Percentiles rank a stretch among this genome's conserved stretches.
Conservation (phyloP, 768 basidiomycete species). For the Cantharellus anzutake region DNA sequence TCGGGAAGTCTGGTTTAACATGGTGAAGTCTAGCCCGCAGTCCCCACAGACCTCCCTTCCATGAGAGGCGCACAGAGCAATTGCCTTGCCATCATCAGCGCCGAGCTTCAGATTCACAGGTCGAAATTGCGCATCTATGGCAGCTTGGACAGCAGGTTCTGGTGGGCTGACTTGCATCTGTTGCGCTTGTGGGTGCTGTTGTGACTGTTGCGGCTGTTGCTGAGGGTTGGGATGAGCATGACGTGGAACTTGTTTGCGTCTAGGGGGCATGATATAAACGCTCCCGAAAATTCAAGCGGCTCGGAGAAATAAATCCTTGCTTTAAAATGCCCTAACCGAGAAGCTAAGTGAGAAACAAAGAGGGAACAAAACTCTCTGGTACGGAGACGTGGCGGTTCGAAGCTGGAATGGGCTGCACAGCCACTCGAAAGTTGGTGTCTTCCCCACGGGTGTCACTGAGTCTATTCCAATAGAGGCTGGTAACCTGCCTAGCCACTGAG, state of each 20-base stretch:
- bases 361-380: too few relatives aligned
- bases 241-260: conserved; percentile 2
- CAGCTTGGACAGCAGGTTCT: conserved; percentile 54
- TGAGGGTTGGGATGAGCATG: conserved; percentile 25
- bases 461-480: too few relatives aligned
- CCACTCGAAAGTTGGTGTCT: too few relatives aligned
- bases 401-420: too few relatives aligned
- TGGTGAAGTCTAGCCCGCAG: conserved; percentile 55
- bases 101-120: conserved; percentile 36
- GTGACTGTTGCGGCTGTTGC: conserved; percentile 14
- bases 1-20: conserved; percentile 58
- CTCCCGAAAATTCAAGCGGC: too few relatives aligned
- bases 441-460: too few relatives aligned
- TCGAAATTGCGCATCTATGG: conserved; percentile 54
- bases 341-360: too few relatives aligned
- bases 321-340: too few relatives aligned
- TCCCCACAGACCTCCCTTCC: conserved; percentile 51
- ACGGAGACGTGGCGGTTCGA: too few relatives aligned
- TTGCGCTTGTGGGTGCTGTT: conserved; percentile 5
- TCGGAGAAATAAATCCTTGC: too few relatives aligned
- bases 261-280: too few relatives aligned
- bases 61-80: conserved; percentile 47
- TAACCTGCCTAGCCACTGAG: too few relatives aligned
- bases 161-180: conserved; percentile 21
- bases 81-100: conserved; percentile 19